Conservation (phyloP, 768 basidiomycete species). For the Termitomyces sp. region DNA sequence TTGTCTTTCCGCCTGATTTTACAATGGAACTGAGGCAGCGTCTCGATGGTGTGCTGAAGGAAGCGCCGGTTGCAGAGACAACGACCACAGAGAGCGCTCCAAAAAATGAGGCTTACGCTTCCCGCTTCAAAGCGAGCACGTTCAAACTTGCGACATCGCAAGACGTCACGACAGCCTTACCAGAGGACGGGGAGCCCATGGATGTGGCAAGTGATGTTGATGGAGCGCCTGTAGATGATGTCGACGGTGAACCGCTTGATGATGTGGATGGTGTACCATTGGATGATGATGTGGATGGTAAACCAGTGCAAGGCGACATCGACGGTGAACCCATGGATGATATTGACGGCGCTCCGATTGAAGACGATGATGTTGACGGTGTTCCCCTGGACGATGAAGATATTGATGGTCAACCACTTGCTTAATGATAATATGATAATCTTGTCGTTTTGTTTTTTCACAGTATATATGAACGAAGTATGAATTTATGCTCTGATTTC, state of each 20-base stretch:
- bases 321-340: constrained; percentile 35
- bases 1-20: constrained; percentile 89
- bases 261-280: constrained; percentile 46
- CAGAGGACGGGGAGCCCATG: constrained; percentile 29
- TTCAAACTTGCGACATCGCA: constrained; percentile 64
- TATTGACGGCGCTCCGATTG: constrained; percentile 18
- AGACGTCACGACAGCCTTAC: constrained; percentile 17
- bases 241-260: constrained; percentile 42
- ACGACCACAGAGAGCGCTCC: constrained; percentile 23
- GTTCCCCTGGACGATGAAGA: constrained; percentile 19
- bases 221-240: constrained; percentile 41
- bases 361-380: constrained; percentile 8
- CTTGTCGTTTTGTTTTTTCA: neutral
- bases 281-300: constrained; percentile 44
- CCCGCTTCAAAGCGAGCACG: constrained; percentile 74
- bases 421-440: neutral
- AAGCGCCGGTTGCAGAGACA: constrained; percentile 25
- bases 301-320: constrained; percentile 34
- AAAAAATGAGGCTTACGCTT: constrained; percentile 37
- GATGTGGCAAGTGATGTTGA: constrained; percentile 34
- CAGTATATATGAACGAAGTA: neutral
- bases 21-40: constrained; percentile 69
- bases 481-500: neutral
- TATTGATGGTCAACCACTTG: constrained; percentile 7
- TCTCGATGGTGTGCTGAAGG: constrained; percentile 58